These are phyloP conservation scores for Gnomoniopsis sp. DNA, from an alignment of 2,329 filamentous ascomycete species.

Conservation along the genomic window DNA sequence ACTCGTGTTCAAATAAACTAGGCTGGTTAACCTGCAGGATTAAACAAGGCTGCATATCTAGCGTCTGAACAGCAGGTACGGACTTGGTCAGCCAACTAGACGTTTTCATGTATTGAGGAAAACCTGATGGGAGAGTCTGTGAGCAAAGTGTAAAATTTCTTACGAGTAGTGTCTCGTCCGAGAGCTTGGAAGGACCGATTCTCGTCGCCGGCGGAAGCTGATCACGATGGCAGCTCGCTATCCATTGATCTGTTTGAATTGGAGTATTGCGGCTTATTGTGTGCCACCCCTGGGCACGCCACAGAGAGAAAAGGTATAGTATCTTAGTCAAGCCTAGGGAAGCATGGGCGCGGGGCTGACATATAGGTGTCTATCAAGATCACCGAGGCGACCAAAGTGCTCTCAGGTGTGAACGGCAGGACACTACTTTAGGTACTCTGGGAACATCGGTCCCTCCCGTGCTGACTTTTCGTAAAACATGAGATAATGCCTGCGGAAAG, in stretches of 20 bases:
- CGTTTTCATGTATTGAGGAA: background rate
- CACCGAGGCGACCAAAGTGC: background rate
- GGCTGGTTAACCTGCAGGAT: conserved; percentile 5
- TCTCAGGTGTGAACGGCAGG: background rate
- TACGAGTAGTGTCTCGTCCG: background rate
- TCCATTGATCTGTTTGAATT: background rate
- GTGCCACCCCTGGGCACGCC: background rate
- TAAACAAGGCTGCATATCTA: conserved; percentile 9
- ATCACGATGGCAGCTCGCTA: background rate
- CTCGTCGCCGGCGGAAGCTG: background rate
- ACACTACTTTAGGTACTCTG: background rate
- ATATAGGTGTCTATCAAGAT: conserved; percentile 1
- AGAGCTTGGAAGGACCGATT: background rate
- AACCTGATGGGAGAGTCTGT: background rate
- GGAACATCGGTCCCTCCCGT: conserved; percentile 8
- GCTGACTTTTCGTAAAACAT: background rate
- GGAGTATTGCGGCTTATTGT: background rate
- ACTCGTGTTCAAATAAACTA: conserved; percentile 16
- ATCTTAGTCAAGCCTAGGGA: background rate
- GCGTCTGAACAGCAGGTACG: background rate
- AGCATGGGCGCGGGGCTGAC: conserved; percentile 6
- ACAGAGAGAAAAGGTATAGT: background rate
- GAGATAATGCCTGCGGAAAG: background rate
- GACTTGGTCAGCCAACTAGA: background rate
- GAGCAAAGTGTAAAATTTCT: background rate